Evolutionary conservation across 140 eudicot species (phyloP).

Genomic region (Cichorium intybus): DNA sequence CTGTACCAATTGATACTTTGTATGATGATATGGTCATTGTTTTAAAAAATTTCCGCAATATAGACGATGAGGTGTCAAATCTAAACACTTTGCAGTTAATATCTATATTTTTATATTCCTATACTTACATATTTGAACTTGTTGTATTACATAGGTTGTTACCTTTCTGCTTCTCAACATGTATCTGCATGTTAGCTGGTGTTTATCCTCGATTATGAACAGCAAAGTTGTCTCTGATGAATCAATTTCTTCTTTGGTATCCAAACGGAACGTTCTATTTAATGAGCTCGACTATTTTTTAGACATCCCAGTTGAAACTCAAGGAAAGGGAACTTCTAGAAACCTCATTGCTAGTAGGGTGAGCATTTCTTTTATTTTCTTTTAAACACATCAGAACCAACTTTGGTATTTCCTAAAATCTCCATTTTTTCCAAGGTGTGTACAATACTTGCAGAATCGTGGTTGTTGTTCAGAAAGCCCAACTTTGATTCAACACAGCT

Average conservation of each 20-base stretch:
- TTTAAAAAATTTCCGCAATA: constrained; percentile 52
- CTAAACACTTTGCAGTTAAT: background rate
- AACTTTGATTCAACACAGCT: constrained; percentile 56
- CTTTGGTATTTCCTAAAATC: constrained; percentile 14
- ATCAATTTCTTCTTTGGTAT: constrained; percentile 54
- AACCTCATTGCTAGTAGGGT: constrained; percentile 77
- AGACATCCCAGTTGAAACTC: constrained; percentile 37
- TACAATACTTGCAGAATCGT: constrained; percentile 69
- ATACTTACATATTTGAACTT: constrained; percentile 3
- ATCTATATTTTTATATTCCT: too few species aligned
- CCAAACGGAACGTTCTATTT: constrained; percentile 63
- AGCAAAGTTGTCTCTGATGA: constrained; percentile 58
- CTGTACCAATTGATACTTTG: constrained; percentile 66
- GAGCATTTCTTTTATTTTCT: constrained; percentile 18
- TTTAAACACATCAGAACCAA: constrained; percentile 4
- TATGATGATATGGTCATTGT: constrained; percentile 58
- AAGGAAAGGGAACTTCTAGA: constrained; percentile 48
- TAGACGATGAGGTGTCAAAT: constrained; percentile 76
- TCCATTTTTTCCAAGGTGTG: constrained; percentile 61
- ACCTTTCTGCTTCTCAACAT: constrained; percentile 88
- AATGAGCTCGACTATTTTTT: constrained; percentile 60
- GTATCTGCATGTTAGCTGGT: constrained; percentile 85
- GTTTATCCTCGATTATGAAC: constrained; percentile 53
- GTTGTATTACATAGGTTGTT: constrained; percentile 51
- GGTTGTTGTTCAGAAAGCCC: constrained; percentile 76